Base-by-base conservation (phyloP, 768 basidiomycete species). In the Leucosporidium yakuticum region DNA sequence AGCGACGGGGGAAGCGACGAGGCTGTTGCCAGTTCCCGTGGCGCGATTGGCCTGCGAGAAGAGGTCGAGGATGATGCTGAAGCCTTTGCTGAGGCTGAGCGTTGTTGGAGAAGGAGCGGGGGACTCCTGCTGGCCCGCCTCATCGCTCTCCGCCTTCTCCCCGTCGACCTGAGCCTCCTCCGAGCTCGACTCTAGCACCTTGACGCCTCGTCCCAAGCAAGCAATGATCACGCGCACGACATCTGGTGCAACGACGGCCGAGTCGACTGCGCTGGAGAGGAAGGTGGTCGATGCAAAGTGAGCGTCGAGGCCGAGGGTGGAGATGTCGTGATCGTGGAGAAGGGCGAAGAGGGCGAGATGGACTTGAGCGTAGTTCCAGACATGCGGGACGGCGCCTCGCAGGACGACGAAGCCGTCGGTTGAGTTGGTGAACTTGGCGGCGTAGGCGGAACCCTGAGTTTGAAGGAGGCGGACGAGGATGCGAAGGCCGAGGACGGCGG, bases 391-490 rank as follows among this genome's bases (percentile, higher is more conserved):
- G 5, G 63, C 55, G 47, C 23, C 63, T 29, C 63, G 63, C 23
- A 64, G 27, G n/a, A 58, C 27, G 5, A 48, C 48, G 25, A 64
- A 58, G n/a, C 63, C 63, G 27, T 34, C 48, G 31, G 44, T 39
- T 19, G 47, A 48, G 55, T 64, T 64, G 47, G 23, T 25, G 63
- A 64, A 64, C 48, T 50, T 50, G 31, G 63, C 44, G 47, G 50
- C 9, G 48, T 47, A 57, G 4, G 63, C 55, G n/a, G 44, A n/a
- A 4, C 63, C 56, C 17, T 64, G 63, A 14, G 63, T n/a, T 27
- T 64, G 63, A 23, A 64, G 63, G 17, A 64, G 47, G 29, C 63
- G 63, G n/a, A 64, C 63, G 56, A 64, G 63, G 63, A 64, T 58
- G 12, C 63, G 63, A 0, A 58, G 31, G 47, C 31, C 29, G 31